Percentiles rank a stretch among this genome's conserved stretches.
Evolutionary conservation across 169 alveolate genomes (phyloP).

Genomic region (Plasmodium coatneyi): DNA sequence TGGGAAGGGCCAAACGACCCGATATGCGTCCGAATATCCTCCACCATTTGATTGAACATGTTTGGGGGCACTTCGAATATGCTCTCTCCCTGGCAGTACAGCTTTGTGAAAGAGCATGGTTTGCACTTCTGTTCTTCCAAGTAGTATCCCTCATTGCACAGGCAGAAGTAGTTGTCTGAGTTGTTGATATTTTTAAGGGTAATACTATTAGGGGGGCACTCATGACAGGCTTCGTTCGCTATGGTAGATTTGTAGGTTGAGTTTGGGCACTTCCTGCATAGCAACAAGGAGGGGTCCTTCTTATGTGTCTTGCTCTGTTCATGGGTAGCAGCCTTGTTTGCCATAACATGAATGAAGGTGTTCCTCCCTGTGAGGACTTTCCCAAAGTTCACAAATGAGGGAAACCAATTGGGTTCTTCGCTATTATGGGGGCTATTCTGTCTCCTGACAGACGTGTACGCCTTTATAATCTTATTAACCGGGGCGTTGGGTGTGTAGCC

Average conservation of each 20-base stretch:
- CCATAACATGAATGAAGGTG: conserved; percentile 28
- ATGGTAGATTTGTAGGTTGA: conserved; percentile 79
- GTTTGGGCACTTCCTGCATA: conserved; percentile 82
- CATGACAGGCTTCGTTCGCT: conserved; percentile 85
- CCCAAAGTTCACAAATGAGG: neutral
- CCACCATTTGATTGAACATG: conserved; percentile 1
- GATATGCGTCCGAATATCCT: neutral
- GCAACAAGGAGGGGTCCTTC: neutral
- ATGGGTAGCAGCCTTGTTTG: neutral
- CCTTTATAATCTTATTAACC: neutral
- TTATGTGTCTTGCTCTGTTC: neutral
- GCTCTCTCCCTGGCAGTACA: conserved; percentile 87
- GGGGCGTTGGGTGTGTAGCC: conserved; percentile 74
- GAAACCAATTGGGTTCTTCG: neutral
- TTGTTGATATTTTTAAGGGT: conserved; percentile 78
- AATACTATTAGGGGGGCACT: conserved; percentile 82
- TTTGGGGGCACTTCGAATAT: conserved; percentile 24
- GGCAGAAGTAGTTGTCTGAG: conserved; percentile 83
- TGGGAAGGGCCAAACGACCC: neutral
- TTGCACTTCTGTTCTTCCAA: conserved; percentile 80
- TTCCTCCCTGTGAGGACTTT: neutral
- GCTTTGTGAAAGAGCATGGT: conserved; percentile 80
- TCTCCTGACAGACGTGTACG: neutral
- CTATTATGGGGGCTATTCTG: conserved; percentile 6
- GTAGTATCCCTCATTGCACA: conserved; percentile 86